Base-by-base conservation (phyloP, 1,139 yeast species). In the Kodamaea plutei region DNA sequence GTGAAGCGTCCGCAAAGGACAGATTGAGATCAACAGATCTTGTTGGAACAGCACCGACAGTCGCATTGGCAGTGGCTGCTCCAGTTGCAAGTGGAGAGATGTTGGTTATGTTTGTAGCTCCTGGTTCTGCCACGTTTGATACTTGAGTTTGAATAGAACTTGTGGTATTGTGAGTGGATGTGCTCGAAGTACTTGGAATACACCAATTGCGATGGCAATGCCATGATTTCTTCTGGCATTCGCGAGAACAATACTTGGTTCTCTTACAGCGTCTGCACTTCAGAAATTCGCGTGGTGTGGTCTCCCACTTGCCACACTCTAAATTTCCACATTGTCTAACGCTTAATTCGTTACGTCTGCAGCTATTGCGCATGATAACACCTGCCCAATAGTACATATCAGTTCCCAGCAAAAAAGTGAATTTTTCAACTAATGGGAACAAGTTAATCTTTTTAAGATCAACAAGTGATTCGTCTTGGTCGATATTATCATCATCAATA, bases 311-410 rank as follows among this genome's bases (percentile, higher is more conserved):
- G n/a, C 96, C 96, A 60, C 98, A 91, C 23, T 77, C 83, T 47
- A 88, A 80, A 55, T 81, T 82, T 2, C 97, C 96, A 58, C 98
- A 91, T 59, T 91, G 98, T 30, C 97, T 73, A 20, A 91, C 84
- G 3, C 97, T 96, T 26, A 69, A 57, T 52, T 89, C 97, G 54
- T 89, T 93, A 50, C 91, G 79, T 36, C 96, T 73, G 54, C 96
- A 89, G 1, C 96, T 85, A 55, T 91, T 91, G 38, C 97, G 72
- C 91, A 91, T 91, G 28, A 89, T 87, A 10, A 89, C 95, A 4
- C 96, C 95, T 3, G 96, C 87, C 98, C 98, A 91, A 58, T 89
- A 88, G 46, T 84, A 83, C 69, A 88, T 78, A 46, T 88, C 96
- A 26, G 81, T 74, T 21, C 74, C 73, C 15, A 76, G 66, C 40